phyloP scores from a whole-genome alignment of 352 stramenopile species.

The Globisporangium lucens region DNA sequence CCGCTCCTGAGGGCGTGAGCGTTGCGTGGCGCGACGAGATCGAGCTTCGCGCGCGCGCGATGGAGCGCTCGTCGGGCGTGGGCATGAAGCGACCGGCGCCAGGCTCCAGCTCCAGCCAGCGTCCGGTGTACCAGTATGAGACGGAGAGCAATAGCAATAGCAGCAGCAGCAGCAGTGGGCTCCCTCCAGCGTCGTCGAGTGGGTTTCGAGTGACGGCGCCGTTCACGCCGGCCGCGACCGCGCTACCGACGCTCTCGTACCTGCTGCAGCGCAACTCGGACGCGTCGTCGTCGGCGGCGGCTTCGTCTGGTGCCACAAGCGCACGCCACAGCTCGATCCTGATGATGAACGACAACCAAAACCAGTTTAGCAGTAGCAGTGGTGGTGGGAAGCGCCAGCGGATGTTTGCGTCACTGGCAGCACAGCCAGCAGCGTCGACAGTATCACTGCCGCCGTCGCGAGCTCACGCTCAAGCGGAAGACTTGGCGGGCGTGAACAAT shows the following conservation, averaged over 20 bases:
- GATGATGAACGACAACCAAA: background rate
- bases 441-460: background rate
- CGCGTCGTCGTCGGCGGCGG: background rate
- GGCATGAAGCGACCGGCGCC: slow-evolving; percentile 12
- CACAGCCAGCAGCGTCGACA: background rate
- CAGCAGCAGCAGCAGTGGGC: background rate
- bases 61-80: background rate
- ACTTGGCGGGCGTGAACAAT: slow-evolving; percentile 10
- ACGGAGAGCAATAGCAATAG: background rate
- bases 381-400: slow-evolving; percentile 14
- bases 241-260: slow-evolving; percentile 18
- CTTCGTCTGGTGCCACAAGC: background rate
- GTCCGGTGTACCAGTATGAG: background rate
- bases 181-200: background rate
- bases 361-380: background rate
- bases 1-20: background rate
- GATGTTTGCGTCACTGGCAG: slow-evolving; percentile 11
- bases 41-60: slow-evolving; percentile 1
- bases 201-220: background rate
- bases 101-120: background rate
- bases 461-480: background rate
- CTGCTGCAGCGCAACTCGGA: slow-evolving; percentile 17
- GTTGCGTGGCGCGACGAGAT: slow-evolving; percentile 14
- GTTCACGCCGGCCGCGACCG: background rate
- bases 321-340: background rate